These are phyloP conservation scores for Cyberlindnera bimundalis DNA, from an alignment of 805 yeast genomes.

Conservation along the genomic window DNA sequence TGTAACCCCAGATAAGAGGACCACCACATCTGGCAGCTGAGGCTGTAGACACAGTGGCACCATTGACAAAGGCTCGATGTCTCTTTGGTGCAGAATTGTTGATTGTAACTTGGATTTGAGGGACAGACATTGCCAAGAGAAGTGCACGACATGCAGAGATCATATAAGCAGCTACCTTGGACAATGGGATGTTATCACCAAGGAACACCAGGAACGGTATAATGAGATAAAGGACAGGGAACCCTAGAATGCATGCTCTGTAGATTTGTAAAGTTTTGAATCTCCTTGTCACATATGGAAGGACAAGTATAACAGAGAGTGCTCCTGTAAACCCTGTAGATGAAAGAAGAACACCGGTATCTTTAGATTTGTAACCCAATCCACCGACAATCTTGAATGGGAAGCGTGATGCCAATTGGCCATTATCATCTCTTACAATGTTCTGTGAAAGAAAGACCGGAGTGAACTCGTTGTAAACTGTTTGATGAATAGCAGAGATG, in stretches of 20 bases:
- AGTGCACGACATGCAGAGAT: constrained; percentile 11
- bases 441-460: constrained; percentile 18
- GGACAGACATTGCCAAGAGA: constrained; percentile 9
- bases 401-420: constrained; percentile 15
- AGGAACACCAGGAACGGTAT: constrained; percentile 21
- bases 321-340: constrained; percentile 23
- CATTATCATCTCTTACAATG: constrained; percentile 13
- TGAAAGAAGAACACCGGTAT: constrained; percentile 22
- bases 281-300: constrained; percentile 24
- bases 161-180: constrained; percentile 8
- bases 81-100: constrained; percentile 16
- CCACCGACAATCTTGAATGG: constrained; percentile 25
- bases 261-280: constrained; percentile 21
- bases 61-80: constrained; percentile 16
- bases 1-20: constrained; percentile 18
- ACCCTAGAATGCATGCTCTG: constrained; percentile 13
- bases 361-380: constrained; percentile 17
- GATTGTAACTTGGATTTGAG: constrained; percentile 16
- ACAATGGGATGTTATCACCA: constrained; percentile 10
- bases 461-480: constrained; percentile 15
- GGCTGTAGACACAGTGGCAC: constrained; percentile 12
- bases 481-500: constrained; percentile 12
- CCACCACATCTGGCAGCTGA: constrained; percentile 17
- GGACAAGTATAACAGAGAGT: constrained; percentile 15
- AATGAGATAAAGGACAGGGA: constrained; percentile 18